Evolutionary conservation across 352 stramenopile species (phyloP), one percentile per base, ranked within the genome.

Genomic region (Hyaloperonospora arabidopsidis): DNA sequence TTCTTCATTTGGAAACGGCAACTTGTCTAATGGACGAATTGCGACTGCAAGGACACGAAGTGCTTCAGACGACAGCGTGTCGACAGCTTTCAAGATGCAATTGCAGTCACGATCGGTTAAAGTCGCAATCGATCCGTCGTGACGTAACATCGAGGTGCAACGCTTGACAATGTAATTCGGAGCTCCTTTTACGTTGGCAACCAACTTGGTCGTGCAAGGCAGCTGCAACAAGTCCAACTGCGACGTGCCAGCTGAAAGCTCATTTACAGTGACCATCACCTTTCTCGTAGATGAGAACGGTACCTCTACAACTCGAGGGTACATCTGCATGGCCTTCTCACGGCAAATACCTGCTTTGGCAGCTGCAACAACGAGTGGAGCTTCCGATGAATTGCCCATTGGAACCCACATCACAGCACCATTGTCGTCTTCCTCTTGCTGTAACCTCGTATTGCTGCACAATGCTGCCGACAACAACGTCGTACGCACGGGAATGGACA

Each of bases 251-350:
- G 51, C 43, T 10, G 74, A 61, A 11, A 85, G 35, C 32, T 78
- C 63, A 29, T 85, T 87, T 29, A 87, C 70, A 3, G 72, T 85
- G 43, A 85, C 83, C 95, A 98, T 98, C 67, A 90, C 84, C 68
- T 98, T 98, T 38, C 86, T 72, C 5, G 94, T 85, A 14, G 88
- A 97, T 13, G 76, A 96, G 70, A 98, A 98, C 0, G 93, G 87
- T 21, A 97, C 78, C 64, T 97, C 90, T 14, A 78, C 67, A 1
- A 87, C 50, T 54, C 95, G 73, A 22, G 81, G 84, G 72, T 72
- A 84, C 51, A 35, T 68, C 46, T 61, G 64, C 41, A 68, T 69
- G 17, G 55, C 69, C 29, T 74, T 43, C 1, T 86, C 73, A 10
- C 70, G 68, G 70, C 69, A 79, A 28, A 87, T 68, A 1, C 68